Conservation (phyloP, 768 basidiomycete genomes). For the Boletus rufocinnamomeus region DNA sequence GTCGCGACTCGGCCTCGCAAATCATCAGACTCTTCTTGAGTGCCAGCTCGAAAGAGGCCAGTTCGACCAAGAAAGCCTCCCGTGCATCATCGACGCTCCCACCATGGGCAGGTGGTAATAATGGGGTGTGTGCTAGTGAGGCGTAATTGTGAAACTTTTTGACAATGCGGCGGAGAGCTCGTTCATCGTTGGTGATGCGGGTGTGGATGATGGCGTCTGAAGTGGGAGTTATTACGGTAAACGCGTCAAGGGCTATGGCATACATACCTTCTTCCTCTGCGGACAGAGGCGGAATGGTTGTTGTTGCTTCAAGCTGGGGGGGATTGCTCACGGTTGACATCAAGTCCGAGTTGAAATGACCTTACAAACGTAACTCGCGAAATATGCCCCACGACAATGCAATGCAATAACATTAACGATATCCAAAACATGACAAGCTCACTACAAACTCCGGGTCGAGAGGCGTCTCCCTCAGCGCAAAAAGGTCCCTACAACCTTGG, state of each 20-base stretch:
- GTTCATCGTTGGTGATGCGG: slow-evolving; percentile 82
- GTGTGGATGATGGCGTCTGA: slow-evolving; percentile 79
- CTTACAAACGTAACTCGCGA: neutral
- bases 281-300: slow-evolving; percentile 47
- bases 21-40: slow-evolving; percentile 81
- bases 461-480: neutral
- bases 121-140: slow-evolving; percentile 52
- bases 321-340: slow-evolving; percentile 12
- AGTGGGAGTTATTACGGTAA: slow-evolving; percentile 9
- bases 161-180: slow-evolving; percentile 72
- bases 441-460: neutral
- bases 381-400: neutral
- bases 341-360: neutral
- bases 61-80: slow-evolving; percentile 77
- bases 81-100: slow-evolving; percentile 64
- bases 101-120: slow-evolving; percentile 35
- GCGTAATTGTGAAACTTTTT: slow-evolving; percentile 81
- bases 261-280: slow-evolving; percentile 63
- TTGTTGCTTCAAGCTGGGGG: slow-evolving; percentile 12
- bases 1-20: slow-evolving; percentile 82
- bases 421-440: neutral
- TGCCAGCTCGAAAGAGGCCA: slow-evolving; percentile 72
- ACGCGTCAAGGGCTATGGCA: slow-evolving; percentile 11
- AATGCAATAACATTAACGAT: neutral
- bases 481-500: neutral